Conservation (phyloP, 2,329 filamentous ascomycete species). For the Penicillium sp. region DNA sequence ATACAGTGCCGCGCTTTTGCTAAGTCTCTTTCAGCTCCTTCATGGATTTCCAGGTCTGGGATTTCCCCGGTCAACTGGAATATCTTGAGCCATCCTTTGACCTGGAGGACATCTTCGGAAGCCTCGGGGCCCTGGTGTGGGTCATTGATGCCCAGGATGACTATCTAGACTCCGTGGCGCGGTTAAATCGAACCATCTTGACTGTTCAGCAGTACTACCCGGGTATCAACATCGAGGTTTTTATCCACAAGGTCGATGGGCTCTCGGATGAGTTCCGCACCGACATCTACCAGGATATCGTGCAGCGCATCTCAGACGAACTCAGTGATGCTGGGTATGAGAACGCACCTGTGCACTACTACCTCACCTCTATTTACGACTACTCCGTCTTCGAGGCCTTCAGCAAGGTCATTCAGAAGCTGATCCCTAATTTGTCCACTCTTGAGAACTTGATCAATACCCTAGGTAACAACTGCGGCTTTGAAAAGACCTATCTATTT, state of each 20-base stretch:
- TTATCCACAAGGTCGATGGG: slow-evolving; percentile 99
- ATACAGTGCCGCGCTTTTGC: neutral
- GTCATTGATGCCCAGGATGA: slow-evolving; percentile 98
- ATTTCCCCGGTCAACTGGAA: slow-evolving; percentile 93
- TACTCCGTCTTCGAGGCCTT: slow-evolving; percentile 98
- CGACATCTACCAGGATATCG: slow-evolving; percentile 94
- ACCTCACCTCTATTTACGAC: slow-evolving; percentile 97
- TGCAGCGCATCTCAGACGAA: slow-evolving; percentile 94
- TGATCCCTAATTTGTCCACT: slow-evolving; percentile 89
- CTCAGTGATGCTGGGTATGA: slow-evolving; percentile 90
- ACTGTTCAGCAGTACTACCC: slow-evolving; percentile 86
- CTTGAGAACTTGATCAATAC: slow-evolving; percentile 93
- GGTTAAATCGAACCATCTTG: slow-evolving; percentile 84
- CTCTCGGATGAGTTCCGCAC: slow-evolving; percentile 94
- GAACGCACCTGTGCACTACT: slow-evolving; percentile 90
- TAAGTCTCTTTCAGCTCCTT: slow-evolving; percentile 67
- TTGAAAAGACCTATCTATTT: slow-evolving; percentile 97
- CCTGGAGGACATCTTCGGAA: slow-evolving; percentile 89
- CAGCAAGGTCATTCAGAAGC: slow-evolving; percentile 95
- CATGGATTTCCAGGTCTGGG: slow-evolving; percentile 99
- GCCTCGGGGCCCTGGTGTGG: slow-evolving; percentile 94
- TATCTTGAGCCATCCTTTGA: slow-evolving; percentile 89
- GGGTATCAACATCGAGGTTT: slow-evolving; percentile 94
- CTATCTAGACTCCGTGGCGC: slow-evolving; percentile 85
- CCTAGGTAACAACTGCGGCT: slow-evolving; percentile 86